Evolutionary conservation across 2,329 filamentous ascomycete genomes (phyloP).

Genomic region (Fusarium siculi): DNA sequence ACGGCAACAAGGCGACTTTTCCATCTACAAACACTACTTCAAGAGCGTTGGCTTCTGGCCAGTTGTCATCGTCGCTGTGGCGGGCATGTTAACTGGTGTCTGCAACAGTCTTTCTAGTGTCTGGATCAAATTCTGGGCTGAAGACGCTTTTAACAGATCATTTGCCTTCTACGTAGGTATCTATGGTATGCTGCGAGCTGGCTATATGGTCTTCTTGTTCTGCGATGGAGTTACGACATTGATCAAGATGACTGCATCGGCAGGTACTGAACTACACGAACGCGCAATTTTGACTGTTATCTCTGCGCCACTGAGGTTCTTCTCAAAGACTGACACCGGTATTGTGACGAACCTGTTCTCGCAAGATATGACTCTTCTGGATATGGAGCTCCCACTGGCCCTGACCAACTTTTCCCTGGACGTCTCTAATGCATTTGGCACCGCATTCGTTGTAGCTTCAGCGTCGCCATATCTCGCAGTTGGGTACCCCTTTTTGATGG

Average conservation of each 20-base stretch:
- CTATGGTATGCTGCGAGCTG: slow-evolving; percentile 41
- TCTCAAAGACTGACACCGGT: slow-evolving; percentile 55
- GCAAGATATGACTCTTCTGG: slow-evolving; percentile 57
- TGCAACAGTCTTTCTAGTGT: slow-evolving; percentile 46
- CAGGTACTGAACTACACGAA: slow-evolving; percentile 49
- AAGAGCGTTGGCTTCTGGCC: slow-evolving; percentile 37
- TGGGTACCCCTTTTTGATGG: slow-evolving; percentile 60
- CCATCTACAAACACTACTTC: slow-evolving; percentile 52
- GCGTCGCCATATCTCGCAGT: slow-evolving; percentile 58
- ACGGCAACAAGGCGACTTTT: slow-evolving; percentile 47
- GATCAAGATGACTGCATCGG: slow-evolving; percentile 44
- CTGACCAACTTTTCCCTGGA: slow-evolving; percentile 46
- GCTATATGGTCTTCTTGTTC: slow-evolving; percentile 35
- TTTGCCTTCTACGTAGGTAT: slow-evolving; percentile 47
- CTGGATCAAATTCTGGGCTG: slow-evolving; percentile 57
- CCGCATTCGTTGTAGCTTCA: slow-evolving; percentile 59
- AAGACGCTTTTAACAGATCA: slow-evolving; percentile 41
- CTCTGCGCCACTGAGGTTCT: slow-evolving; percentile 54
- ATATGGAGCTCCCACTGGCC: slow-evolving; percentile 51
- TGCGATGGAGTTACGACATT: slow-evolving; percentile 22
- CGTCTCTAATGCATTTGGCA: slow-evolving; percentile 49
- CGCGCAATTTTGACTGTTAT: slow-evolving; percentile 49
- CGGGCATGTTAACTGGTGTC: slow-evolving; percentile 42
- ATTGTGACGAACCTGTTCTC: slow-evolving; percentile 57
- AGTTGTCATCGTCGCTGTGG: slow-evolving; percentile 33